Evolutionary conservation across 1,284 basidiomycete genomes (phyloP).

Genomic region (Earliella scabrosa): DNA sequence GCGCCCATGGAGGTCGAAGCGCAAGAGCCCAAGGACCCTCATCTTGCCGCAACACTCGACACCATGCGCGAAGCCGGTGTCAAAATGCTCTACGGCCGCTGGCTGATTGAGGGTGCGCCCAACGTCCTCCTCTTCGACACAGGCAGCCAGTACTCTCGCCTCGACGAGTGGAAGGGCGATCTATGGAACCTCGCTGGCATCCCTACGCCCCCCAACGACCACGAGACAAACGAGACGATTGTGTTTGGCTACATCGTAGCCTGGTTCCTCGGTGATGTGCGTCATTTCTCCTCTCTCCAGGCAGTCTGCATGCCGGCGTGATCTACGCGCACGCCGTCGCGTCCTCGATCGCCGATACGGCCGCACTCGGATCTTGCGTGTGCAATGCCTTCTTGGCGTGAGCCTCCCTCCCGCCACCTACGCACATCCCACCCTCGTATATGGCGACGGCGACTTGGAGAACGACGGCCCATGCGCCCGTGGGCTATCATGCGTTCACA

Average conservation of each 20-base stretch:
- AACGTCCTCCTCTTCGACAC: conserved; percentile 96
- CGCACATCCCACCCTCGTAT: neutral
- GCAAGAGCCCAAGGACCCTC: conserved; percentile 80
- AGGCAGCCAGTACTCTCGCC: conserved; percentile 82
- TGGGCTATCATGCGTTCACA: neutral
- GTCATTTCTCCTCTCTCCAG: conserved; percentile 32
- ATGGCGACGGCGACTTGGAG: conserved; percentile 6
- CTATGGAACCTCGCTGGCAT: conserved; percentile 98
- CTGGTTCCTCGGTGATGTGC: conserved; percentile 98
- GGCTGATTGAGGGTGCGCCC: conserved; percentile 97
- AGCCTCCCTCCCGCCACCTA: neutral
- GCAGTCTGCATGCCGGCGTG: neutral
- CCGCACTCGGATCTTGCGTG: conserved; percentile 6
- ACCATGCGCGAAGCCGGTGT: conserved; percentile 88
- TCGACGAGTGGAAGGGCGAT: conserved; percentile 99
- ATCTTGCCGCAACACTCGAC: conserved; percentile 73
- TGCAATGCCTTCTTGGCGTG: neutral
- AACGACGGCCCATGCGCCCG: neutral
- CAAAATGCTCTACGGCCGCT: conserved; percentile 94
- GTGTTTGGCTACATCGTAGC: conserved; percentile 98
- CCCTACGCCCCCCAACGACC: conserved; percentile 93
- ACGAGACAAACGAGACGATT: conserved; percentile 99
- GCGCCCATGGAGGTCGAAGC: conserved; percentile 98
- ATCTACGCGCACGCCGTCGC: neutral
- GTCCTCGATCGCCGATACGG: neutral